Evolutionary conservation across 2,329 filamentous ascomycete genomes (phyloP), one percentile per base, ranked within the genome.

Genomic region (Drechslera avenae): DNA sequence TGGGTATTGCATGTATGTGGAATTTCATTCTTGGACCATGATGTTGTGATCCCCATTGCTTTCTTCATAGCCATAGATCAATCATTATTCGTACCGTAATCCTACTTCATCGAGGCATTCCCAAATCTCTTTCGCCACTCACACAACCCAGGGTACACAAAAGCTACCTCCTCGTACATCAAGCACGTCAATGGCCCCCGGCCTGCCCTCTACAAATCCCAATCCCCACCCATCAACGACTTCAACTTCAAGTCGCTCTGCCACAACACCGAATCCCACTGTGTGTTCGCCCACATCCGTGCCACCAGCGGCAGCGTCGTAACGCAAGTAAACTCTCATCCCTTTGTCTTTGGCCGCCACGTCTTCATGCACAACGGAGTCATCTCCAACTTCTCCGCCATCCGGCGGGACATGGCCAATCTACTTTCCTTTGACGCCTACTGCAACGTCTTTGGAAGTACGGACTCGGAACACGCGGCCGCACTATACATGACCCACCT

Each of bases 351-450:
- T 44, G 81, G 81, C 12, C 71, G 80, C 31, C 79, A 82, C 54
- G 72, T 74, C 7, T 79, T 83, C 62, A 83, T 83, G 81, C 81
- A 83, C 70, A 83, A 83, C 59, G 81, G 81, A 2, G 75, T 75
- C 13, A 73, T 82, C 28, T 74, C 75, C 9, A 67, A 77, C 54
- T 83, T 83, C 62, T 57, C 69, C 2, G 54, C 65, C 6, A 78
- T 83, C 40, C 75, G 78, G 23, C 75, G 79, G 7, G 73, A 76
- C 18, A 66, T 83, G 52, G 76, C 73, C 10, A 67, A 74, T 16
- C 64, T 77, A 5, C 69, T 83, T 54, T 74, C 71, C 32, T 75
- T 76, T 23, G 78, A 80, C 41, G 74, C 76, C 1, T 82, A 80
- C 57, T 74, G 71, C 43, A 76, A 78, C 45, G 73, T 83, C 16